Evolutionary conservation across 1,284 basidiomycete species (phyloP), one percentile per base, ranked within the genome.

Genomic region (Meira nashicola): DNA sequence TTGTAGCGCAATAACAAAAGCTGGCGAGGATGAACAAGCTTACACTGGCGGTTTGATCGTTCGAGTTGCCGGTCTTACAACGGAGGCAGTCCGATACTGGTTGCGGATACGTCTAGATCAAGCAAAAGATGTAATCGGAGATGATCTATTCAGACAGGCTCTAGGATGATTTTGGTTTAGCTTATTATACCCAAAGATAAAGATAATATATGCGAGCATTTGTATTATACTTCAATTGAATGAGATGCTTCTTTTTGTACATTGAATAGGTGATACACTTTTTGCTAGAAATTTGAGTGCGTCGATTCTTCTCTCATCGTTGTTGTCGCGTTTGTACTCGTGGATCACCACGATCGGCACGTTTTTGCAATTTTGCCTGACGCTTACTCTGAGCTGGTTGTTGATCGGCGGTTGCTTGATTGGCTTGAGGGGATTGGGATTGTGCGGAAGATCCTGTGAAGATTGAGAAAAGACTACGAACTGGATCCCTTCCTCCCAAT

Each of bases 21-120:
- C 49, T 12, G 55, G 55, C 15, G 56, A 58, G 19, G 43, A 17
- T 19, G 33, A 15, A 2, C 48, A 55, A 7, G 54, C 77, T 28
- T 68, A 66, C 55, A 84, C 84, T 1, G 25, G 17, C 12, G 46
- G 17, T 9, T 81, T 83, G 2, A 79, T 93, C 40, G 81, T 92
- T 47, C 83, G 91, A 61, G 83, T 86, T 15, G 89, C 88, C 10
- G 90, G 85, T 11, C 81, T 79, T 60, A 85, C 87, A 70, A 86
- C 87, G 12, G 88, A 92, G 78, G 78, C 79, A 25, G 88, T 91
- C 23, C 85, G 83, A 73, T 71, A 74, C 14, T 92, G 89, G 89
- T 77, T 93, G 11, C 80, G 80, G 51, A 79, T 81, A 9, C 80
- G 81, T 1, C 78, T 91, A 48, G 65, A 59, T 23, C 79, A 77